phyloP scores from a whole-genome alignment of 163 green algal genomes.

The Prototheca wickerhamii region DNA sequence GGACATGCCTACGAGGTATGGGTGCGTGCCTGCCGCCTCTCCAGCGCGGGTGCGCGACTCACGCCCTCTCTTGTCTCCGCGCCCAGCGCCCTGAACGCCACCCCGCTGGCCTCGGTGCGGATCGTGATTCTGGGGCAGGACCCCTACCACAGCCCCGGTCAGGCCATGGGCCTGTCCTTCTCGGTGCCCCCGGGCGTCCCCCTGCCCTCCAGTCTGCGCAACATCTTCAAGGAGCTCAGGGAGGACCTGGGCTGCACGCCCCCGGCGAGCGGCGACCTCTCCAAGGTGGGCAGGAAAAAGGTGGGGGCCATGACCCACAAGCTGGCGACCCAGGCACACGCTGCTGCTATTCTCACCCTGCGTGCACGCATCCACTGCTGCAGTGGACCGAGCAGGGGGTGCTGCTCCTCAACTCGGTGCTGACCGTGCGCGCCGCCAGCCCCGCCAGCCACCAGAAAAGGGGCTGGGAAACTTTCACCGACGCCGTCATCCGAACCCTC shows the following conservation, averaged over 20 bases:
- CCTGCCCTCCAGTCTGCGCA: conserved; percentile 68
- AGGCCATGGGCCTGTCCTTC: conserved; percentile 93
- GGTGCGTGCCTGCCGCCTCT: conserved; percentile 5
- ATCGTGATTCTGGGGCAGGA: conserved; percentile 92
- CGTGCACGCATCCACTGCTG: neutral
- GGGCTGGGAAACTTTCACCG: conserved; percentile 77
- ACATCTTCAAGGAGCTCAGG: conserved; percentile 86
- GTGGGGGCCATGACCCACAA: neutral
- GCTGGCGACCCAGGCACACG: neutral
- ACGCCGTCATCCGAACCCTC: conserved; percentile 63
- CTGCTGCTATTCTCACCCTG: neutral
- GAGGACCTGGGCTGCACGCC: conserved; percentile 42
- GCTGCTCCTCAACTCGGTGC: conserved; percentile 81
- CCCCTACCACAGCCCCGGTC: conserved; percentile 79
- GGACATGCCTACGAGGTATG: neutral
- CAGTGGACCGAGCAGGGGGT: conserved; percentile 71
- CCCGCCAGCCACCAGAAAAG: conserved; percentile 81
- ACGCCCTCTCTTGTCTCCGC: neutral
- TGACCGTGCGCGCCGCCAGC: conserved; percentile 76
- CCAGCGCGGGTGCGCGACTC: neutral
- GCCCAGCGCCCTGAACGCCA: conserved; percentile 41
- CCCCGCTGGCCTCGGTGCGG: conserved; percentile 48
- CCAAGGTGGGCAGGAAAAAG: conserved; percentile 28
- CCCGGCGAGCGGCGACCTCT: conserved; percentile 45
- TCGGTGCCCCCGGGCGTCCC: conserved; percentile 48